Conservation (phyloP, 148 eudicot genomes). For the Silene latifolia region DNA sequence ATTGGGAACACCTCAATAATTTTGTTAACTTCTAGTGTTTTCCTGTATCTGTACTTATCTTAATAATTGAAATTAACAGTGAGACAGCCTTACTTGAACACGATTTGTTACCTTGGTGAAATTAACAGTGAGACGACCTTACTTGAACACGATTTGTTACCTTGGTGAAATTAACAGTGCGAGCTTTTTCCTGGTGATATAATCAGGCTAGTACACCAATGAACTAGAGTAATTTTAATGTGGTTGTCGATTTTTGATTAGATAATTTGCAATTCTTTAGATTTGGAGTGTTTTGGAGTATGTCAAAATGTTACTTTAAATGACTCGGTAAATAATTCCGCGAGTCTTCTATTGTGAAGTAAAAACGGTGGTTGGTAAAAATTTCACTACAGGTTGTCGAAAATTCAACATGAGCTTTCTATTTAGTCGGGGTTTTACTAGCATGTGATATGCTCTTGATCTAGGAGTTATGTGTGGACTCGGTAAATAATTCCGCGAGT, state of each 20-base stretch:
- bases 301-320: too few relatives aligned
- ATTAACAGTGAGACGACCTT: neutral
- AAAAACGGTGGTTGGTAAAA: too few relatives aligned
- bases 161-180: neutral
- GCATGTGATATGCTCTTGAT: conserved; percentile 3
- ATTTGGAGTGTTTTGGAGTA: too few relatives aligned
- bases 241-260: neutral
- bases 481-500: too few relatives aligned
- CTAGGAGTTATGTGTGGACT: conserved; percentile 1
- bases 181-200: neutral
- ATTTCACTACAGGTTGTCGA: neutral
- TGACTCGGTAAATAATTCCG: too few relatives aligned
- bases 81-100: neutral
- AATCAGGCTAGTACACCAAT: neutral
- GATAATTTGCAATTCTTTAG: neutral
- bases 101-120: neutral
- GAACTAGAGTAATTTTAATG: neutral
- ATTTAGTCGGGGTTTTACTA: neutral
- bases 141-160: neutral
- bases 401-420: neutral
- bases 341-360: too few relatives aligned
- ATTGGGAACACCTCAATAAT: neutral
- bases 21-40: neutral
- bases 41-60: too few relatives aligned
- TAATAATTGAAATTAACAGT: neutral